Conservation (phyloP, 371 early-diverging fungal species). For the Phascolomyces articulosus region DNA sequence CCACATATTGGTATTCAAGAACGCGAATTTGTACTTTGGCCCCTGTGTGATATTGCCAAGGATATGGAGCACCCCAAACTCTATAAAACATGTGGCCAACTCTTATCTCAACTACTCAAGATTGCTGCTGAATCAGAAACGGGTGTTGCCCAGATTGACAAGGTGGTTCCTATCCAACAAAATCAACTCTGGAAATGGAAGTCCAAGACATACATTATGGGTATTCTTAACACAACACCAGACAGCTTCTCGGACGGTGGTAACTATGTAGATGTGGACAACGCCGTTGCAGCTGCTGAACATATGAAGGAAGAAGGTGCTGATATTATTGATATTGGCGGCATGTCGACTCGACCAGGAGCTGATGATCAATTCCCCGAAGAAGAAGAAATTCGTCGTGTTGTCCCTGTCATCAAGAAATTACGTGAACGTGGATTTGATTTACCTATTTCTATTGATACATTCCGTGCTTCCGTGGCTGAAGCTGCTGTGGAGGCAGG, state of each 20-base stretch:
- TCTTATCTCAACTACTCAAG: slow-evolving; percentile 77
- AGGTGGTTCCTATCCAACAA: slow-evolving; percentile 66
- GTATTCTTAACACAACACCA: slow-evolving; percentile 95
- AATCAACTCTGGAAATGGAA: slow-evolving; percentile 62
- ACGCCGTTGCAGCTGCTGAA: slow-evolving; percentile 74
- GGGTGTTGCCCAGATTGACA: slow-evolving; percentile 59
- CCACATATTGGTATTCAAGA: slow-evolving; percentile 92
- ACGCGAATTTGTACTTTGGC: slow-evolving; percentile 93
- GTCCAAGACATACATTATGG: slow-evolving; percentile 86
- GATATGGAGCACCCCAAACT: slow-evolving; percentile 89
- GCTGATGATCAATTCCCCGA: slow-evolving; percentile 78
- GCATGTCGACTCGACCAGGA: slow-evolving; percentile 92
- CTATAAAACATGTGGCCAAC: slow-evolving; percentile 78
- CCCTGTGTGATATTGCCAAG: slow-evolving; percentile 92
- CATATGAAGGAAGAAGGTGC: slow-evolving; percentile 82
- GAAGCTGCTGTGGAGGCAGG: slow-evolving; percentile 84
- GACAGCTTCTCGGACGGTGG: slow-evolving; percentile 98
- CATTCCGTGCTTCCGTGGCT: slow-evolving; percentile 87
- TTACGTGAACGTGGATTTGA: slow-evolving; percentile 68
- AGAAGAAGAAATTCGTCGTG: slow-evolving; percentile 82
- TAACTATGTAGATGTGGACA: slow-evolving; percentile 56
- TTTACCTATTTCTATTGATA: slow-evolving; percentile 92
- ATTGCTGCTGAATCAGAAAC: slow-evolving; percentile 46
- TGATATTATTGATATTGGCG: slow-evolving; percentile 96
- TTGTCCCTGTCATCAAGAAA: slow-evolving; percentile 86